Conservation (phyloP, 164 flowering plant species). For the Piper longum region DNA sequence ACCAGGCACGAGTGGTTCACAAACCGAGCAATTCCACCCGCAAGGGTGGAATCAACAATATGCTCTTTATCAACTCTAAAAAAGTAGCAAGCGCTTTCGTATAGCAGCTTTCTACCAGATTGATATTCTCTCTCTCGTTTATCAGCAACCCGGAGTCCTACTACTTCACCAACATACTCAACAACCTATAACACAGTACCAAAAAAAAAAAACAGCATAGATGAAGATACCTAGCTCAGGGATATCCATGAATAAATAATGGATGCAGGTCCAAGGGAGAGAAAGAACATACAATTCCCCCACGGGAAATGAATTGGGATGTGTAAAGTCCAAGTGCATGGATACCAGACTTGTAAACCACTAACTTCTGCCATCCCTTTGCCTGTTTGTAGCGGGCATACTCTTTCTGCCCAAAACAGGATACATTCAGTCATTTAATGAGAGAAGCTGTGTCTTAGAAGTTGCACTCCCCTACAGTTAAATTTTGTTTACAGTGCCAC, state of each 20-base stretch:
- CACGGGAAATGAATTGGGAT: slow-evolving; percentile 46
- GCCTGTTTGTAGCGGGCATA: slow-evolving; percentile 55
- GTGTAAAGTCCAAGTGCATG: slow-evolving; percentile 82
- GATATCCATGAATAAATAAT: neutral
- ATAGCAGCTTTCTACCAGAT: slow-evolving; percentile 43
- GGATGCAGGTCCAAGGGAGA: neutral
- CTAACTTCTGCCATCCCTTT: slow-evolving; percentile 55
- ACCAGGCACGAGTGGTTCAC: slow-evolving; percentile 77
- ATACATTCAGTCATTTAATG: neutral
- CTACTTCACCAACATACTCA: slow-evolving; percentile 72
- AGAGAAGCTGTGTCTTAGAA: neutral
- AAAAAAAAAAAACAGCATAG: neutral
- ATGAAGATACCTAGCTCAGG: neutral
- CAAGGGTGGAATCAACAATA: slow-evolving; percentile 61
- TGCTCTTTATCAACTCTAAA: slow-evolving; percentile 66
- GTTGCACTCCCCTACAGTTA: neutral
- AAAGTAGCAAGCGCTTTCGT: slow-evolving; percentile 66
- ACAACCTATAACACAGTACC: slow-evolving; percentile 34
- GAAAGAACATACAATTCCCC: slow-evolving; percentile 43
- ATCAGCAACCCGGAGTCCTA: slow-evolving; percentile 60
- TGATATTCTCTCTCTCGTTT: slow-evolving; percentile 58
- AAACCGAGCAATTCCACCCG: slow-evolving; percentile 80
- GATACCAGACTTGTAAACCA: slow-evolving; percentile 67
- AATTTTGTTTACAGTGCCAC: neutral
- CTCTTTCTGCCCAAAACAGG: slow-evolving; percentile 44